Conservation (phyloP, 2,329 filamentous ascomycete genomes). For the Sarocladium oryzae region DNA sequence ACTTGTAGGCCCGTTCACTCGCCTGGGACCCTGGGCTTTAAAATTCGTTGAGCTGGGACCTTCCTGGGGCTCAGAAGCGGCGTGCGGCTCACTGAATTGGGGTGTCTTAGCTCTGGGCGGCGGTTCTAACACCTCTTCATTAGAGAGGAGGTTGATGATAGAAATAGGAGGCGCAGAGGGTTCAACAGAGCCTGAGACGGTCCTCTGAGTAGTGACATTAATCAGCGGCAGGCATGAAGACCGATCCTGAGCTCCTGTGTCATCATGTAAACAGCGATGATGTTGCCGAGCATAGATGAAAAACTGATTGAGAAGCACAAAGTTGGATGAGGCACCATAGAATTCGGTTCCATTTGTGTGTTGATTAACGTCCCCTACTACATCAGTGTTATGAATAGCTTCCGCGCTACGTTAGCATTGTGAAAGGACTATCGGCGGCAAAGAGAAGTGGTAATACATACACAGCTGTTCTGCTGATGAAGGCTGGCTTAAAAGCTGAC, state of each 20-base stretch:
- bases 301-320: slow-evolving; percentile 4
- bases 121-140: slow-evolving; percentile 1
- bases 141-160: slow-evolving; percentile 1
- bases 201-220: neutral
- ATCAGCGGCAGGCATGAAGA: neutral
- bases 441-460: neutral
- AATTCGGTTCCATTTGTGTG: slow-evolving; percentile 3
- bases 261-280: neutral
- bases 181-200: neutral
- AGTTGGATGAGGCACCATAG: slow-evolving; percentile 3
- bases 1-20: neutral
- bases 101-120: slow-evolving; percentile 2
- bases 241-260: too few relatives aligned
- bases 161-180: neutral
- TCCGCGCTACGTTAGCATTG: neutral
- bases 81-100: neutral
- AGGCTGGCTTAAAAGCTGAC: neutral
- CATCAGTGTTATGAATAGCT: neutral
- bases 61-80: neutral
- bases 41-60: too few relatives aligned
- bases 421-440: neutral
- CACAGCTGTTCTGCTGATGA: neutral
- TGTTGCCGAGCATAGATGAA: neutral
- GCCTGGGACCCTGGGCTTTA: neutral
- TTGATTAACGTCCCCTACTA: slow-evolving; percentile 3